Base-by-base conservation (phyloP, 2,329 filamentous ascomycete species). In the Aspergillus sp. region DNA sequence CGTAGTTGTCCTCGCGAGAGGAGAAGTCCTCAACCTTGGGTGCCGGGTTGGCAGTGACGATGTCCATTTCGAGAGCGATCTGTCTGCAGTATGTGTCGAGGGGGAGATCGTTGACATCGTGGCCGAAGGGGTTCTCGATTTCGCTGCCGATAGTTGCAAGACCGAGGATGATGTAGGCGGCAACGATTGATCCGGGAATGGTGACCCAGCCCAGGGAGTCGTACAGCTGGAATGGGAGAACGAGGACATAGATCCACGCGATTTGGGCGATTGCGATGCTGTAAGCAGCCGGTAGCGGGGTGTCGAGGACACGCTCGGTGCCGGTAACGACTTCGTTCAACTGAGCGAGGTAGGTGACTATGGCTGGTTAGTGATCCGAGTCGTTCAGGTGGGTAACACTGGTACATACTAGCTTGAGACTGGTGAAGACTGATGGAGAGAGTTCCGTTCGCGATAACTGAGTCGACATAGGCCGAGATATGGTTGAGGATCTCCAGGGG, bases 181-280 rank as follows among this genome's bases (percentile, higher is more conserved):
- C 88, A 14, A 80, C 74, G 15, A 93, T 78, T 45, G 87, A 88
- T 35, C 87, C 90, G 0, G 90, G 90, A 62, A 95, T 93, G 12
- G 90, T 88, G 62, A 92, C 82, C 87, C 88, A 95, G 7, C 75
- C 66, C 1, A 96, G 83, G 3, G 75, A 71, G 0, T 73, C 69
- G 69, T 85, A 84, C 6, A 96, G 84, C 76, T 96, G 91, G 81
- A 95, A 95, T 6, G 91, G 91, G 1, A 96, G 82, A 33, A 91
- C 81, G 65, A 91, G 77, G 53, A 95, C 87, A 75, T 95, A 96
- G 52, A 92, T 84, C 86, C 90, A 93, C 33, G 91, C 91, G 69
- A 95, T 93, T 72, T 96, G 91, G 19, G 87, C 87, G 71, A 95
- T 93, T 66, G 90, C 86, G 66, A 96, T 95, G 63, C 84, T 86